Evolutionary conservation across 2,329 filamentous ascomycete genomes (phyloP), one percentile per base, ranked within the genome.

Genomic region (Aspergillus piperis): DNA sequence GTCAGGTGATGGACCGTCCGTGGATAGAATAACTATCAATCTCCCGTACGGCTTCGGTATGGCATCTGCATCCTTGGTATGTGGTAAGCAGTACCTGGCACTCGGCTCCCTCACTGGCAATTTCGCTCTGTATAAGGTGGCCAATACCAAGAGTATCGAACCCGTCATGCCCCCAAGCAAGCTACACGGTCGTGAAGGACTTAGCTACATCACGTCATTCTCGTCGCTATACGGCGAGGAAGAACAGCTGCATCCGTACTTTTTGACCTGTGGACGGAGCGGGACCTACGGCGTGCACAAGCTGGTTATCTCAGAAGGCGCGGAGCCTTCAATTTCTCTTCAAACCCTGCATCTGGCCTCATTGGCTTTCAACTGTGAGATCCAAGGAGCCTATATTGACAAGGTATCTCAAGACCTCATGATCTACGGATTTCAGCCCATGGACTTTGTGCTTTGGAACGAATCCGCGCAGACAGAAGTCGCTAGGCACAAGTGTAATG

Each of bases 381-480:
- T 97, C 39, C 91, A 96, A 73, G 87, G 88, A 0, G 83, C 89
- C 0, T 88, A 86, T 77, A 84, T 94, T 61, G 71, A 81, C 42
- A 67, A 69, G 67, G 60, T 68, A 1, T 74, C 74, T 0, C 73
- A 80, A 1, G 82, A 90, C 50, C 78, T 96, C 1, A 79, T 92
- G 27, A 78, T 96, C 11, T 90, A 88, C 72, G 94, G 94, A 3
- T 98, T 97, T 77, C 87, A 86, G 58, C 87, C 90, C 71, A 91
- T 87, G 63, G 81, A 86, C 50, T 96, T 98, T 70, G 81, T 96
- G 11, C 83, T 94, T 8, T 95, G 91, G 86, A 91, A 96, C 72
- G 87, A 90, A 71, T 87, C 86, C 0, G 80, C 80, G 1, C 87
- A 91, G 60, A 83, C 86, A 58, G 89, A 94, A 68, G 75, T 94